Evolutionary conservation across 2,329 filamentous ascomycete genomes (phyloP).

Genomic region (Juglanconis oblonga): DNA sequence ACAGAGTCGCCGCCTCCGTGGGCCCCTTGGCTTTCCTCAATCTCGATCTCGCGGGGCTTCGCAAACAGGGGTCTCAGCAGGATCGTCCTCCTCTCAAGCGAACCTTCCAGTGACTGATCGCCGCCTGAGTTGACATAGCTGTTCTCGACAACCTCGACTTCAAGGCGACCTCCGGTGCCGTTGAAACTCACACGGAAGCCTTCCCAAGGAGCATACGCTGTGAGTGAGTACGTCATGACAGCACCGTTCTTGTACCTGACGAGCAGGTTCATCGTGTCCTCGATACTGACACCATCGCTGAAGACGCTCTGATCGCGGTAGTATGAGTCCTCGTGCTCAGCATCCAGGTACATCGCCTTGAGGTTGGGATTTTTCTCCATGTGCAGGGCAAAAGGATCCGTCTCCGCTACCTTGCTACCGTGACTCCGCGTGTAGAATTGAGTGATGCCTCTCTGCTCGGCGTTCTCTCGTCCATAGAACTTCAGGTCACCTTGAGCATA

Average conservation of each 20-base stretch:
- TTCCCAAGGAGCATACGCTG: conserved; percentile 62
- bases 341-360: conserved; percentile 58
- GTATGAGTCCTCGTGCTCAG: conserved; percentile 62
- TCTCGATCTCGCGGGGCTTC: conserved; percentile 53
- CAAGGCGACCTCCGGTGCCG: conserved; percentile 55
- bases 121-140: conserved; percentile 61
- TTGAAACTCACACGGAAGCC: conserved; percentile 58
- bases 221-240: conserved; percentile 56
- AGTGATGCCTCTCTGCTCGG: conserved; percentile 50
- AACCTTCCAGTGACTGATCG: conserved; percentile 53
- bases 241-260: conserved; percentile 56
- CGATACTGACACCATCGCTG: conserved; percentile 61
- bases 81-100: conserved; percentile 47
- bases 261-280: conserved; percentile 62
- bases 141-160: conserved; percentile 61
- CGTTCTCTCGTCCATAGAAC: conserved; percentile 62
- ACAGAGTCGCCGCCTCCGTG: conserved; percentile 60
- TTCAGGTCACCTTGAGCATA: conserved; percentile 56
- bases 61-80: conserved; percentile 53
- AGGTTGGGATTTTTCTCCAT: conserved; percentile 50
- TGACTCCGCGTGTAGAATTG: conserved; percentile 49
- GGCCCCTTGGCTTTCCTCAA: conserved; percentile 49
- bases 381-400: conserved; percentile 58
- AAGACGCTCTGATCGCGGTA: conserved; percentile 62
- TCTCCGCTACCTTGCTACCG: conserved; percentile 47